Evolutionary conservation across 2,329 filamentous ascomycete species (phyloP).

Genomic region (Myrmaecium sp.): DNA sequence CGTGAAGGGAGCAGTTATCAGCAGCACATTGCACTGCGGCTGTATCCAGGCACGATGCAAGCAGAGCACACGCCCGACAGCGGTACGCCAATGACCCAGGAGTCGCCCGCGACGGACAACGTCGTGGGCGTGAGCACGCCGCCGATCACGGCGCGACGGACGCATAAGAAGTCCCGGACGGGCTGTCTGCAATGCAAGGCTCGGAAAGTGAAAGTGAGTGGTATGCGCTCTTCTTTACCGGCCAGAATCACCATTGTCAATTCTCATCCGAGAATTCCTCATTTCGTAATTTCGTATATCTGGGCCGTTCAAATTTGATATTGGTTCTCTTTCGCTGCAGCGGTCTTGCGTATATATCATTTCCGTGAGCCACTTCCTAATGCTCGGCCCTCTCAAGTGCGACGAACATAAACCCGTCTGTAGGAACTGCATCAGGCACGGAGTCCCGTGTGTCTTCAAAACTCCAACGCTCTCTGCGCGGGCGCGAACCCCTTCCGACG

Average conservation of each 20-base stretch:
- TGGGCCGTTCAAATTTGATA: neutral
- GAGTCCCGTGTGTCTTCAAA: conserved; percentile 1
- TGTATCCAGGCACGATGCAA: no score
- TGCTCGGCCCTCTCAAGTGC: conserved; percentile 1
- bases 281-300: neutral
- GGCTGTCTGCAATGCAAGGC: conserved; percentile 19
- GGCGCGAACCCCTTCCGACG: neutral
- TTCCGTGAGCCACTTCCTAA: neutral
- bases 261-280: neutral
- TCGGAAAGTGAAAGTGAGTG: conserved; percentile 17
- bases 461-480: neutral
- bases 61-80: no score
- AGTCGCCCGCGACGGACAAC: no score
- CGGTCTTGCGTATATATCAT: neutral
- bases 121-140: no score
- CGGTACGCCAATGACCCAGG: no score
- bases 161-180: conserved; percentile 19
- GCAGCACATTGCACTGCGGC: no score
- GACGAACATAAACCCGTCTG: conserved; percentile 2
- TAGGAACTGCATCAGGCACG: conserved; percentile 1
- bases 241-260: neutral
- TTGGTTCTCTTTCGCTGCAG: neutral
- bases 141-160: conserved; percentile 6
- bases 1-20: no score
- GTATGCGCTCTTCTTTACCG: neutral